Base-by-base conservation (phyloP, 805 yeast genomes). In the Wickerhamomyces sydowiorum region DNA sequence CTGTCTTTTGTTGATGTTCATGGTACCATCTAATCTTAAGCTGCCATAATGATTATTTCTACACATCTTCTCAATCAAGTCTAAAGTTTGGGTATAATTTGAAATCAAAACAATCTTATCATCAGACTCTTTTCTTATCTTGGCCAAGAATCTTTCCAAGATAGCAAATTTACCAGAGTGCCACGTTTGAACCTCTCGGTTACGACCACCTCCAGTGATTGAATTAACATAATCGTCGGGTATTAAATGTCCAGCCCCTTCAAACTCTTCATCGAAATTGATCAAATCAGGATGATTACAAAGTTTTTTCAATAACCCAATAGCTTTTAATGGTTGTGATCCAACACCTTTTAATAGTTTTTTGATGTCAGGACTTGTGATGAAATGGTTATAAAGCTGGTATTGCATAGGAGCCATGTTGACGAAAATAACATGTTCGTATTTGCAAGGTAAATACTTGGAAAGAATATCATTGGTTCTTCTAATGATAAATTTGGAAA, bases 401-500 rank as follows among this genome's bases (percentile, higher is more conserved):
- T 69, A 65, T 62, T 93, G 99, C 64, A 90, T 73, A 0, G 86
- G 87, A 2, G 91, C 75, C 42, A 93, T 65, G 34, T 81, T 82
- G 46, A 93, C 89, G 61, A 91, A 93, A n/a, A 93, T 85, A 19
- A 93, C 98, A 62, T 93, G 96, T 61, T 93, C 99, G 59, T 89
- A 90, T 62, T 93, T 93, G 48, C 95, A 87, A 0, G 99, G 99
- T 45, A 93, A 70, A 57, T 93, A 93, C 62, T 93, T 91, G 24
- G 96, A 83, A 42, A 93, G 69, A 53, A 93, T 86, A 61, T 93
- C 99, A 65, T 93, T 93, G 1, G 98, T 89, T 57, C 99, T 79
- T 59, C 99, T 75, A 45, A 93, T 93, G 59, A 93, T 93, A 60
- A 91, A 91, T 52, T 80, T 83, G 27, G 90, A 85, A 2, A 93